Base-by-base conservation (phyloP, 1,284 basidiomycete species). In the Fereydounia khargensis region DNA sequence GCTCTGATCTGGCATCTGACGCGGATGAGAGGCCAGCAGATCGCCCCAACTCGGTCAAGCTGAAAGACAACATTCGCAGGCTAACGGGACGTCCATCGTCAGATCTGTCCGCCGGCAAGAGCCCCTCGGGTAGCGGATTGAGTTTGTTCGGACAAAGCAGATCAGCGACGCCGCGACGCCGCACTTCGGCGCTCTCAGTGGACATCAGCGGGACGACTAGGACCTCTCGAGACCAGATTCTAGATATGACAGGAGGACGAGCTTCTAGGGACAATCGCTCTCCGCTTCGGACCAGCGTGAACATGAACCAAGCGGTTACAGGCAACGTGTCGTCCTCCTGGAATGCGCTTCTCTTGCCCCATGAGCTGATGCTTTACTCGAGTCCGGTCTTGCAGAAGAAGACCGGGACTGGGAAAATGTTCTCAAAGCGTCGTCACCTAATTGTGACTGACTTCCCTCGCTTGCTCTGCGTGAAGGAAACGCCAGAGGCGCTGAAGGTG, bases 381-480 rank as follows among this genome's bases (percentile, higher is more conserved):
- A 34, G 59, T 14, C 70, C 70, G 13, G 63, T 72, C 16, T 39
- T 64, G n/a, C 63, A 69, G 8, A 52, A 55, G n/a, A 64, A 57
- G 46, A 61, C 65, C 9, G 70, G 68, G 1, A 38, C 67, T 2
- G 63, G 65, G 2, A 60, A 63, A 33, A 68, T 69, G 48, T 80
- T 69, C 47, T 78, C 51, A 41, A 79, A 65, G 61, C 79, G 79
- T 28, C 76, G 79, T 4, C 77, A 78, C 33, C 70, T 82, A 31
- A 73, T 81, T 22, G 64, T 82, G 2, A 82, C 81, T 14, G 79
- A 80, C 56, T 78, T 80, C 39, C 80, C 80, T 4, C 72, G 81
- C 6, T 67, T 82, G n/a, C 68, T 82, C 8, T 79, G 78, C 42
- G 77, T 81, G 64, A 81, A 80, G 56, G 80, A 81, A 38, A 56